A percentile compares a stretch with the other conserved stretches of the same genome.
Evolutionary conservation across 305 asterid genomes (phyloP).

Genomic region (Rubia peregrina): DNA sequence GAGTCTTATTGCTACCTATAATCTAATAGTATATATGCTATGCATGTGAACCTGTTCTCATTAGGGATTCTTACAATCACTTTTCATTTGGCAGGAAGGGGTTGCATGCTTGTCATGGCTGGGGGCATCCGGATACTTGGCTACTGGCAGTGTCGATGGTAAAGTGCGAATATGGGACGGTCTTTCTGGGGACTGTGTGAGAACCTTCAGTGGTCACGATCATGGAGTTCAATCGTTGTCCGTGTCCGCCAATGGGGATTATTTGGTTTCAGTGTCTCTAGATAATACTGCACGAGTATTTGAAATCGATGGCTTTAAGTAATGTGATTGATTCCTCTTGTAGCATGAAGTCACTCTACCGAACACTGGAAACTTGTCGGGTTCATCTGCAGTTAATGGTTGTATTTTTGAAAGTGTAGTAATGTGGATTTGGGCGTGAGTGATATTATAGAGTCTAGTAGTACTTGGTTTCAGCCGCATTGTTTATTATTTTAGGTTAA

Average conservation of each 20-base stretch:
- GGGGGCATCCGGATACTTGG: constrained; percentile 52
- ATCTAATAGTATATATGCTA: not conserved
- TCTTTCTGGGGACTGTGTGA: constrained; percentile 63
- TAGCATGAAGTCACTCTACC: not conserved
- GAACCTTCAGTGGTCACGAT: constrained; percentile 52
- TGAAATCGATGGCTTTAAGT: constrained; percentile 62
- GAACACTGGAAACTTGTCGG: not conserved
- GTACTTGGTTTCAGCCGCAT: no score
- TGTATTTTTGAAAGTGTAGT: not conserved
- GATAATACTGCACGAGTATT: constrained; percentile 76
- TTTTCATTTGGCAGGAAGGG: constrained; percentile 43
- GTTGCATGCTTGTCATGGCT: constrained; percentile 73
- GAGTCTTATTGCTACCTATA: not conserved
- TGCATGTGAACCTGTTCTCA: not conserved
- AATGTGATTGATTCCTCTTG: not conserved
- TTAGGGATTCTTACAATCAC: not conserved
- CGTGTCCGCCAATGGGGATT: constrained; percentile 45
- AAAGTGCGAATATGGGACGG: constrained; percentile 79
- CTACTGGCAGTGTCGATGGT: constrained; percentile 71
- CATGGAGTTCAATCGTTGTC: constrained; percentile 57
- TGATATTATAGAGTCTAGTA: not conserved
- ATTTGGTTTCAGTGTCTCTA: constrained; percentile 56
- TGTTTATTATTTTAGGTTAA: no score
- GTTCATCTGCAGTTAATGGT: not conserved
- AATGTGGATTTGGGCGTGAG: not conserved